phyloP scores from a whole-genome alignment of 495 filamentous ascomycete genomes.

The Neurospora sp. region DNA sequence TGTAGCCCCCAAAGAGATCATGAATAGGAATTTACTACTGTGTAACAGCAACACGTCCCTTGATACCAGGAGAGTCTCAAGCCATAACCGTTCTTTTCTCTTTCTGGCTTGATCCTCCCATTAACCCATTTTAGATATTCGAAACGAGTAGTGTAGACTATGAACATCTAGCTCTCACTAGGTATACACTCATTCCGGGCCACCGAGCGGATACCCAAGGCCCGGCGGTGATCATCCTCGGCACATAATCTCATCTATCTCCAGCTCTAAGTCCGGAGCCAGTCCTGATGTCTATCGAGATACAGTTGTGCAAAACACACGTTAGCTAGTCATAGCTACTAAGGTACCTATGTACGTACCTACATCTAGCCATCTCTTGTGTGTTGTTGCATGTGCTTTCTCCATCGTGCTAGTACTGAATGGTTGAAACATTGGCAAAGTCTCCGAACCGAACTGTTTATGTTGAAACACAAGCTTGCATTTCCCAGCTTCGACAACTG shows the following conservation, averaged over 20 bases:
- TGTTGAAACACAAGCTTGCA: not conserved
- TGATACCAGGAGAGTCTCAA: not conserved
- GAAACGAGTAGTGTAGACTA: not conserved
- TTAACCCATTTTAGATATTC: not conserved
- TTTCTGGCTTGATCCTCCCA: not conserved
- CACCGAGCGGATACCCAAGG: not conserved
- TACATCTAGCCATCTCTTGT: not conserved
- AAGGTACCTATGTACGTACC: not conserved
- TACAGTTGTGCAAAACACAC: not conserved
- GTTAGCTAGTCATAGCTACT: not conserved
- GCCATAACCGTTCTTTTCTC: not conserved
- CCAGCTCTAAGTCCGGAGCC: not conserved
- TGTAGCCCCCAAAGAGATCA: not conserved
- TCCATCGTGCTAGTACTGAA: not conserved
- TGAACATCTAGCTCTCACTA: too few relatives aligned
- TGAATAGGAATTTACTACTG: too few relatives aligned
- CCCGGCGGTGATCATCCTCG: not conserved
- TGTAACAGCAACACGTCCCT: not conserved
- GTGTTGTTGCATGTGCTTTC: not conserved
- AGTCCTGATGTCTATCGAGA: not conserved
- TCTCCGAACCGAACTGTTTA: not conserved
- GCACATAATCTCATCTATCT: not conserved
- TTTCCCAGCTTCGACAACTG: not conserved
- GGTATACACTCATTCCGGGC: not conserved
- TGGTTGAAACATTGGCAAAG: not conserved